Conservation (phyloP, 805 yeast species). For the Ogataea sp. region DNA sequence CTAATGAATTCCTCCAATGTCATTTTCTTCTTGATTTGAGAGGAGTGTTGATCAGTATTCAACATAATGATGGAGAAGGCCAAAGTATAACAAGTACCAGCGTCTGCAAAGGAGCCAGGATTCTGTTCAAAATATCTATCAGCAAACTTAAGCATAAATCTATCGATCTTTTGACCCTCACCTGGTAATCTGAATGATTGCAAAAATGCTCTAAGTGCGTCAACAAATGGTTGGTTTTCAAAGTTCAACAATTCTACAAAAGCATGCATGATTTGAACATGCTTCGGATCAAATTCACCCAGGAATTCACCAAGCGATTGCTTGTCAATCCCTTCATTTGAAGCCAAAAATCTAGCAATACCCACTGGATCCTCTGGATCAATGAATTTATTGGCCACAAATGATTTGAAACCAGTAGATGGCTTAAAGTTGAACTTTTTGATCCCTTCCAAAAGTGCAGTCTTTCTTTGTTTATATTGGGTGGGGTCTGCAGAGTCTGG, state of each 20-base stretch:
- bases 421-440: slow-evolving; percentile 80
- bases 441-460: slow-evolving; percentile 69
- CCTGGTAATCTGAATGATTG: slow-evolving; percentile 95
- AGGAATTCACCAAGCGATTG: slow-evolving; percentile 82
- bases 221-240: slow-evolving; percentile 59
- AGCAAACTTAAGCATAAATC: slow-evolving; percentile 95
- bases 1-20: slow-evolving; percentile 76
- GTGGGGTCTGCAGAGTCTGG: slow-evolving; percentile 54
- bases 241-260: slow-evolving; percentile 88
- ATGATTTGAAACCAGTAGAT: slow-evolving; percentile 60
- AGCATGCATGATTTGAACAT: slow-evolving; percentile 82
- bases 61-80: slow-evolving; percentile 89
- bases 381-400: slow-evolving; percentile 60
- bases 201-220: slow-evolving; percentile 74
- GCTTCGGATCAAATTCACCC: slow-evolving; percentile 79
- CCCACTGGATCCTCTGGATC: slow-evolving; percentile 49
- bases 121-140: slow-evolving; percentile 85
- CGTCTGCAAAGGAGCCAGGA: slow-evolving; percentile 80
- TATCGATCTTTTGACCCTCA: slow-evolving; percentile 95
- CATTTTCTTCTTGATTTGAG: slow-evolving; percentile 83
- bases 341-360: slow-evolving; percentile 67
- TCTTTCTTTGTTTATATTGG: slow-evolving; percentile 84
- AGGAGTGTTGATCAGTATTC: slow-evolving; percentile 90
- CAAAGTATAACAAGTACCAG: slow-evolving; percentile 88
- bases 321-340: slow-evolving; percentile 69